phyloP scores from a whole-genome alignment of 2,329 filamentous ascomycete genomes.

The Cercospora canescens region DNA sequence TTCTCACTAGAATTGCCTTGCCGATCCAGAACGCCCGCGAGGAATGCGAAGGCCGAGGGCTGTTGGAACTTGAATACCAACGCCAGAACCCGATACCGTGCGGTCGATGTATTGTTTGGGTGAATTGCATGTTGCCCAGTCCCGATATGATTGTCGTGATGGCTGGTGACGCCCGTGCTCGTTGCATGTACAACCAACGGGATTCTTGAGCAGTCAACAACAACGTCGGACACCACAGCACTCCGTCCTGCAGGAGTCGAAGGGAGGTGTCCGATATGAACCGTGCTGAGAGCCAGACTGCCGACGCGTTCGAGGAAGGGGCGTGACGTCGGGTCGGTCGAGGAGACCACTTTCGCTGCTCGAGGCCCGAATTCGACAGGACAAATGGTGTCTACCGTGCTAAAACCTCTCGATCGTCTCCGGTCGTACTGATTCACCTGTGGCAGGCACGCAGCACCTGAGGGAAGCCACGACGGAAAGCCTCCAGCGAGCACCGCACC shows the following conservation, averaged over 20 bases:
- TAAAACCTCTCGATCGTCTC: background rate
- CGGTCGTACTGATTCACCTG: conserved; percentile 8
- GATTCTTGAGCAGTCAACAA: background rate
- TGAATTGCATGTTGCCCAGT: background rate
- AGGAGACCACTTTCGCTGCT: background rate
- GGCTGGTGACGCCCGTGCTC: background rate
- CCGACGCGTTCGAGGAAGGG: background rate
- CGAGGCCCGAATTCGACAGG: background rate
- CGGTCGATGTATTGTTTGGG: conserved; percentile 2
- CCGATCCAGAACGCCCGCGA: background rate
- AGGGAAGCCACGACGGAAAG: conserved; percentile 7
- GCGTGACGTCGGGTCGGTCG: background rate
- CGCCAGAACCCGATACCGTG: background rate
- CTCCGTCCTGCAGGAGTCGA: background rate
- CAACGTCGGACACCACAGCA: background rate
- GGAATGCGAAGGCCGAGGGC: conserved; percentile 8
- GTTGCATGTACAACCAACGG: conserved; percentile 2
- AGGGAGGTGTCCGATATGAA: background rate
- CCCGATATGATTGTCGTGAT: background rate
- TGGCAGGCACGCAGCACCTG: background rate
- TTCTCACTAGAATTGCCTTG: conserved; percentile 14
- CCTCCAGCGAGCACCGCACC: conserved; percentile 2
- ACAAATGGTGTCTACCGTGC: background rate
- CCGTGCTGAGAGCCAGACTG: background rate
- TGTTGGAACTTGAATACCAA: background rate